Percentiles rank a stretch among this genome's conserved stretches.
Conservation (phyloP, 2,329 filamentous ascomycete genomes). For the Chrysosporium keratinophilum region DNA sequence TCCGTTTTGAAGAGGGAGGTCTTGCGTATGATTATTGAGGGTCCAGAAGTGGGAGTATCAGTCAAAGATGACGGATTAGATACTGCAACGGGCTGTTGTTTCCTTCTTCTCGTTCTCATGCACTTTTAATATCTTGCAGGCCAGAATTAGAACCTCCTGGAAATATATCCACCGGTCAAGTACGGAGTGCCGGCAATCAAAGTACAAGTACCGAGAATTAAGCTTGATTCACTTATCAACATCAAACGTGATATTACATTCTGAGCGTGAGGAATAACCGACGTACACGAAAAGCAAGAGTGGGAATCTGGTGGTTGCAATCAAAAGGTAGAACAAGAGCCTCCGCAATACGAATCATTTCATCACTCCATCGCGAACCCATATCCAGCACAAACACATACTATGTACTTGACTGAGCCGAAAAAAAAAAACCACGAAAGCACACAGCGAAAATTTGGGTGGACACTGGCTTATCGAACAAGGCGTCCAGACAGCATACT, state of each 20-base stretch:
- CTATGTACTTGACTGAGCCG: background rate
- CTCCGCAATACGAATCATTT: background rate
- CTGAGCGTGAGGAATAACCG: background rate
- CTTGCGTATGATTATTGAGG: too few relatives aligned
- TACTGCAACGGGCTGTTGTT: too few relatives aligned
- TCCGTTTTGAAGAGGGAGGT: constrained; percentile 27
- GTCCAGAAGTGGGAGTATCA: too few relatives aligned
- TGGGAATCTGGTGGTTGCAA: constrained; percentile 9
- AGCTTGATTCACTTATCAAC: background rate
- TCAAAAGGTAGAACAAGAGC: constrained; percentile 2
- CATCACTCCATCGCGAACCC: background rate
- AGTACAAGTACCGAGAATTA: too few relatives aligned
- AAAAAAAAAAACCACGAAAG: background rate
- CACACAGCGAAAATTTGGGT: background rate
- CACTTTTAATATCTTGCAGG: too few relatives aligned
- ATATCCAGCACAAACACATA: background rate
- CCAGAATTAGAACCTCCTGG: too few relatives aligned
- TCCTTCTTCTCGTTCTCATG: too few relatives aligned
- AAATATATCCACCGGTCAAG: too few relatives aligned
- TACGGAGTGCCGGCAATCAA: too few relatives aligned
- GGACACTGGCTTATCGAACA: background rate
- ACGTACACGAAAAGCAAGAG: background rate
- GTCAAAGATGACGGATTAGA: too few relatives aligned
- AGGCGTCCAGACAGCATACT: background rate
- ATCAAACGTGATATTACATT: background rate